Evolutionary conservation across 164 flowering plant genomes (phyloP), one percentile per base, ranked within the genome.

Genomic region (Berberis vulgaris): DNA sequence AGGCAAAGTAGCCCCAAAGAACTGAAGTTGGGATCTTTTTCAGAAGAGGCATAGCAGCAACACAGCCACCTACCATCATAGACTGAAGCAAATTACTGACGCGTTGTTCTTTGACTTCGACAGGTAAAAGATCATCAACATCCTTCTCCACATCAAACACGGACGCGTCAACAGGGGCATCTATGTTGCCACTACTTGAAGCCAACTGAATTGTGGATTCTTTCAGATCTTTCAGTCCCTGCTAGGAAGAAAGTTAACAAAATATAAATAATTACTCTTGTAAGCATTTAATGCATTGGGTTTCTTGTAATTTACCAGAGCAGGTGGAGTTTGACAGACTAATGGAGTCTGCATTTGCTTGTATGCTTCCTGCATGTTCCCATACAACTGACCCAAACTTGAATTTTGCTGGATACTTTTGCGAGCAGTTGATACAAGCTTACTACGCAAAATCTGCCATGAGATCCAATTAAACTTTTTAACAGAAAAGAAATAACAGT

Each of bases 1-100:
- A 92, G 61, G 98, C 98, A 77, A 92, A 92, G 75, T 92, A 92
- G 1, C 98, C 98, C 98, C 98, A 92, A 52, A 92, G 92, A 61
- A 92, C 98, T 7, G 98, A 84, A 65, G 96, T 89, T 45, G 98
- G 98, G 58, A 92, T 92, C 73, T 78, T 88, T 79, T 85, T 89
- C 67, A 92, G 67, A 26, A 92, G 44, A 62, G 98, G 98, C 98
- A 92, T 92, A n/a, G 98, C 98, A 57, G 86, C 97, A 67, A 92
- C 84, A 74, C 97, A 92, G 38, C 76, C 79, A 57, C 82, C 94
- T 46, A 86, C 98, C 98, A 92, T 86, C 55, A 84, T 7, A 13
- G 98, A 80, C 77, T 92, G 98, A 65, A 92, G 96, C 67, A 92
- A 77, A 79, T 92, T 92, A 80, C 97, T 89, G 55, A 92, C 81